Conservation (phyloP, 2,329 filamentous ascomycete species). For the Uncinocarpus reesii region DNA sequence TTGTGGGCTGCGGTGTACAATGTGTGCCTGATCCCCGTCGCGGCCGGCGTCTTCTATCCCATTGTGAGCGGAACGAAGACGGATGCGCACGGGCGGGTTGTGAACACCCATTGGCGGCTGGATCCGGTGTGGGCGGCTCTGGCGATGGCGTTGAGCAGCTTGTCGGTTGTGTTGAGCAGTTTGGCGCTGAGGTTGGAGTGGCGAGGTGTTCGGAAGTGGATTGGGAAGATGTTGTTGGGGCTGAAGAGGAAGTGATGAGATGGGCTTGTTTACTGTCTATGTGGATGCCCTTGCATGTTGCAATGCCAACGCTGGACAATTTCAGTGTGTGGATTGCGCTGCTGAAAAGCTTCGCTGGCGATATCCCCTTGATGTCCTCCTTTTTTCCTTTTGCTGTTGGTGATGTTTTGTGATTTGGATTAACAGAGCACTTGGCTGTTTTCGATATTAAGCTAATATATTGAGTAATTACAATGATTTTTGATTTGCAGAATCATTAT, state of each 20-base stretch:
- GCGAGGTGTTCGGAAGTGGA: slow-evolving; percentile 8
- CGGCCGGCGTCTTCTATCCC: slow-evolving; percentile 67
- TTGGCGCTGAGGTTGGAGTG: slow-evolving; percentile 52
- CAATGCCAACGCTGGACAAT: too few species aligned
- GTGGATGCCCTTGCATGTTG: too few species aligned
- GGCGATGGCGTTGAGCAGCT: slow-evolving; percentile 85
- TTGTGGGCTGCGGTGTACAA: slow-evolving; percentile 80
- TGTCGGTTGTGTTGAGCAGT: slow-evolving; percentile 79
- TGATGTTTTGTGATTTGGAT: too few species aligned
- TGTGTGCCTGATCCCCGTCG: slow-evolving; percentile 63
- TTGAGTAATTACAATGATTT: too few species aligned
- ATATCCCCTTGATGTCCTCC: too few species aligned
- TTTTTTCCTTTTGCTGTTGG: too few species aligned
- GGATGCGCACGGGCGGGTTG: slow-evolving; percentile 25
- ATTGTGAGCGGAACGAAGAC: slow-evolving; percentile 35
- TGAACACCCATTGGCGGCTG: slow-evolving; percentile 36
- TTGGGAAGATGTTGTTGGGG: slow-evolving; percentile 2
- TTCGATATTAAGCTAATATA: too few species aligned
- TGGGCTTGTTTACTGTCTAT: too few species aligned
- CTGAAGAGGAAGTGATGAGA: background rate
- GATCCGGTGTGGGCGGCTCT: slow-evolving; percentile 65
- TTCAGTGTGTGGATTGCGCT: too few species aligned
- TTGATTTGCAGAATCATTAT: too few species aligned
- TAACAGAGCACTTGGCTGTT: too few species aligned
- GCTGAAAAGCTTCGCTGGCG: too few species aligned